A percentile compares a stretch with the other conserved stretches of the same genome.
These are phyloP conservation scores for Buddleja alternifolia DNA, from an alignment of 257 asterid species.

Conservation along the genomic window DNA sequence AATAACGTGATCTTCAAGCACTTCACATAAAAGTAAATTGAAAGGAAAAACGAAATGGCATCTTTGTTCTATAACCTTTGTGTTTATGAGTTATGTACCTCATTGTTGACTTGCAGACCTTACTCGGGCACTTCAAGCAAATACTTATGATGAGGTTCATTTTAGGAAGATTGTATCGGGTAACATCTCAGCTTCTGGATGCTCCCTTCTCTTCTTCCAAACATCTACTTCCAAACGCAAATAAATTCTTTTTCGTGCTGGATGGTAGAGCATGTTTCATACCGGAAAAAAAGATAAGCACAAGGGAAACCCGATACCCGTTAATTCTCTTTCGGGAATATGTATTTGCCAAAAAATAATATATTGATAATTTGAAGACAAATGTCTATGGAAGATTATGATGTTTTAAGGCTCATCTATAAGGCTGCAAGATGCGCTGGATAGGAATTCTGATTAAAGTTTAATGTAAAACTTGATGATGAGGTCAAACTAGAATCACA, in stretches of 20 bases:
- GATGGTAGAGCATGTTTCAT: not conserved
- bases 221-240: not conserved
- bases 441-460: not conserved
- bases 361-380: not conserved
- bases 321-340: not conserved
- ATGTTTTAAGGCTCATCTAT: not conserved
- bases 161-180: conserved; percentile 63
- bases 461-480: not conserved
- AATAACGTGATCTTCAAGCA: too few relatives aligned
- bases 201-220: conserved; percentile 61
- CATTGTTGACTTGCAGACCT: conserved; percentile 37
- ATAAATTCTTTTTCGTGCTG: not conserved
- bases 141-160: conserved; percentile 32
- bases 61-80: too few relatives aligned
- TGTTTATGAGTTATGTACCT: conserved; percentile 17
- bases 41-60: too few relatives aligned
- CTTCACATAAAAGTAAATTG: too few relatives aligned
- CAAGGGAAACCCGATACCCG: not conserved
- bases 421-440: not conserved
- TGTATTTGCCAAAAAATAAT: not conserved
- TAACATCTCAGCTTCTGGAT: conserved; percentile 46
- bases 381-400: not conserved
- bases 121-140: conserved; percentile 32
- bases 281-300: not conserved
- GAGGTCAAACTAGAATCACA: not conserved